Base-by-base conservation (phyloP, 2,329 filamentous ascomycete species). In the Rugonectria rugulosa region DNA sequence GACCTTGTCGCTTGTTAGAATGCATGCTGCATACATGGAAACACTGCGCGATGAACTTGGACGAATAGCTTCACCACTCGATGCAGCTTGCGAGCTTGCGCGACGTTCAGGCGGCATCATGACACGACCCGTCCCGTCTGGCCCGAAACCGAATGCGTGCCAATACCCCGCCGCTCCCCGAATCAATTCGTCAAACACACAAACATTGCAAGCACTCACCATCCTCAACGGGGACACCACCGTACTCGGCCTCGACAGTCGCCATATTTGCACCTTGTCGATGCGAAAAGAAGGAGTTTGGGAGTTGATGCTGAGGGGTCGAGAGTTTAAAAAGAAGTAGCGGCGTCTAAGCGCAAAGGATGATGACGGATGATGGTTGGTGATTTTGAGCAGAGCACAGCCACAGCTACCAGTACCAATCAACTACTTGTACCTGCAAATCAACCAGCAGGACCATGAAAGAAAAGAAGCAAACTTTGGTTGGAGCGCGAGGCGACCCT, bases 201-300 rank as follows among this genome's bases (percentile, higher is more conserved):
- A 3, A 14, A 17, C 10, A 19, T 24, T 11, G 6, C 6, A 11
- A 6, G 12, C 11, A 59, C 65, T 66, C 52, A 67, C 65, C 63
- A 59, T 63, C 56, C 17, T 45, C 48, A 8, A 45, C 31, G 12
- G 53, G 40, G 19, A 56, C 32, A 19, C 41, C 40, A 15, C n/a
- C n/a, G n/a, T 43, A 40, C 21, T 60, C 56, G 17, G 45, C 47
- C 21, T 54, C 48, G 36, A 43, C 15, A 50, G 34, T 62, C 41
- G 58, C 50, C 65, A 68, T 68, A 32, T 15, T 44, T 21, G 23
- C 32, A n/a, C 49, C 40, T 52, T 37, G 37, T 42, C n/a, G 47
- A 41, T 44, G 56, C 45, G 32, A 38, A 45, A n/a, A n/a, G 29
- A 38, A 42, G 40, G 24, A 11, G 4, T 6, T 40, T 49, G 42